Evolutionary conservation across 2,329 filamentous ascomycete genomes (phyloP).

Genomic region (Ceratocystiopsis brevicomis): DNA sequence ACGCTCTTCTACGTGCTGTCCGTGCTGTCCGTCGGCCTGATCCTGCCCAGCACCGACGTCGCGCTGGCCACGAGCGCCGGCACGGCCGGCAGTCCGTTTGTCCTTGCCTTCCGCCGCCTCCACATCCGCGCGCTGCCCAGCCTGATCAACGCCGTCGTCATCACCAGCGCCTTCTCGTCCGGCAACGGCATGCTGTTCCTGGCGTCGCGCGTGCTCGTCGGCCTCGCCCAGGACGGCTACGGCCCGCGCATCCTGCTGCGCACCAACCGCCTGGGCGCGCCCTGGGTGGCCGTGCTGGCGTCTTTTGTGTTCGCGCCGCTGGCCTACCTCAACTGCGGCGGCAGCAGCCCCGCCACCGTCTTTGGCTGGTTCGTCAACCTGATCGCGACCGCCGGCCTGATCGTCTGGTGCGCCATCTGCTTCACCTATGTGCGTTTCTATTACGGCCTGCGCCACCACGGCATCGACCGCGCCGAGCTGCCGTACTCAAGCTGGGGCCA

Average conservation of each 20-base stretch:
- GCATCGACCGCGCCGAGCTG: constrained; percentile 35
- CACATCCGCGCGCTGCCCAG: constrained; percentile 34
- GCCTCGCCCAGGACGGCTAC: constrained; percentile 33
- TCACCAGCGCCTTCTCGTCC: constrained; percentile 37
- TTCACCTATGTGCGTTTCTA: constrained; percentile 48
- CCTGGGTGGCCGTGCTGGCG: constrained; percentile 33
- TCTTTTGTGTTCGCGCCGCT: constrained; percentile 36
- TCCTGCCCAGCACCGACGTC: constrained; percentile 36
- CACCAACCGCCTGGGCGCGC: constrained; percentile 29
- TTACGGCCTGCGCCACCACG: constrained; percentile 33
- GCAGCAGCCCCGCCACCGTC: constrained; percentile 41
- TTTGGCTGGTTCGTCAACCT: constrained; percentile 50
- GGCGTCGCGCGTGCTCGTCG: constrained; percentile 36
- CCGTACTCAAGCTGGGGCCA: constrained; percentile 52
- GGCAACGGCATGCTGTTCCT: constrained; percentile 41
- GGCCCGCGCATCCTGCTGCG: constrained; percentile 35
- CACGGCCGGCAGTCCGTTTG: constrained; percentile 37
- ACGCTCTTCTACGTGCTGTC: constrained; percentile 18
- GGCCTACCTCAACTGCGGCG: constrained; percentile 41
- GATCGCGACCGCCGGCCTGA: constrained; percentile 14
- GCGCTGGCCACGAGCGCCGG: constrained; percentile 20
- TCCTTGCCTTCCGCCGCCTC: constrained; percentile 40
- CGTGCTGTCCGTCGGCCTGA: constrained; percentile 35
- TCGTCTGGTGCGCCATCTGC: constrained; percentile 40
- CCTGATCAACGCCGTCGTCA: constrained; percentile 41